Conservation (phyloP, 202 grass and related monocot species). For the Zizania palustris region DNA sequence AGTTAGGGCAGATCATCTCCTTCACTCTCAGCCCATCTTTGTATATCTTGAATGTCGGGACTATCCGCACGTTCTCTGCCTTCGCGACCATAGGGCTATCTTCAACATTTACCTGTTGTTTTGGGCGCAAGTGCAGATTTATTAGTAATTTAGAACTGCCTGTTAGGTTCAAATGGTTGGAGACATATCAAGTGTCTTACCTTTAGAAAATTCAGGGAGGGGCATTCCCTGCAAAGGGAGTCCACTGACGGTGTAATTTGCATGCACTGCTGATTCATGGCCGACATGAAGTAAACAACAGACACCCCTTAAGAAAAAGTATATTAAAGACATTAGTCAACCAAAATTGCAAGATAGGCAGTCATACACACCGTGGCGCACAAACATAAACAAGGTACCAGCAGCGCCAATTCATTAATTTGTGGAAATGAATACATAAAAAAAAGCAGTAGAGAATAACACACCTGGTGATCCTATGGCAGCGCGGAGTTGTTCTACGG, state of each 20-base stretch:
- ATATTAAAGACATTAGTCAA: conserved; percentile 6
- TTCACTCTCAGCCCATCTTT: conserved; percentile 74
- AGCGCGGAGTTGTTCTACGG: conserved; percentile 69
- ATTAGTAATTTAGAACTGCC: conserved; percentile 27
- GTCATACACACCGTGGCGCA: background rate
- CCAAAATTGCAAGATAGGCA: conserved; percentile 26
- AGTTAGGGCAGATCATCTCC: conserved; percentile 92
- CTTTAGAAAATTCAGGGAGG: conserved; percentile 94
- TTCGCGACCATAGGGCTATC: conserved; percentile 58
- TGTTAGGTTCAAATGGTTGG: background rate
- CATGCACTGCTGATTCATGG: conserved; percentile 68
- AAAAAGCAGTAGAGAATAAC: conserved; percentile 22
- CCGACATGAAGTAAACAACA: conserved; percentile 85
- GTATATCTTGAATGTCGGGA: conserved; percentile 94
- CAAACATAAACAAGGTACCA: background rate
- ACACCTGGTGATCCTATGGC: conserved; percentile 73
- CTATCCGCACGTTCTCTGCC: conserved; percentile 70
- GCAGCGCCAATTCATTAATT: background rate
- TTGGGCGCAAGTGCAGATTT: background rate
- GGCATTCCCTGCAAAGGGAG: conserved; percentile 79
- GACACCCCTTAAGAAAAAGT: conserved; percentile 63
- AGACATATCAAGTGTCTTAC: conserved; percentile 40
- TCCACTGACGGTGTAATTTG: conserved; percentile 73
- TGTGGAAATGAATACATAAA: background rate
- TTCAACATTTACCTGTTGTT: conserved; percentile 72